phyloP scores from a whole-genome alignment of 768 basidiomycete genomes.

The Mycena indigotica region DNA sequence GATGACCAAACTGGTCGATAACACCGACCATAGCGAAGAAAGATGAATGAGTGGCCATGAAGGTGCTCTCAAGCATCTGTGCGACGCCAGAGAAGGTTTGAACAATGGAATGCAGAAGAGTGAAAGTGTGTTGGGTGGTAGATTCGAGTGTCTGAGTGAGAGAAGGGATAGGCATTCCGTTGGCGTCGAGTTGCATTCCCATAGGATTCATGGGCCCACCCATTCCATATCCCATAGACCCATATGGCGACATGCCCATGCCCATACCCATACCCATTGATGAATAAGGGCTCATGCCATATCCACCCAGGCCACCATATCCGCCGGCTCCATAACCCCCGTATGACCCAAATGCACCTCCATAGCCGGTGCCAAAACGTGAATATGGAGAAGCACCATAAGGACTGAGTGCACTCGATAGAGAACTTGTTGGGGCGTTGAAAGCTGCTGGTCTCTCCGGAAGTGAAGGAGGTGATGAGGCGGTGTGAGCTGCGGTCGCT shows the following conservation, averaged over 20 bases:
- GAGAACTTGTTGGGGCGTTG: neutral
- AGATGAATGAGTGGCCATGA: conserved; percentile 94
- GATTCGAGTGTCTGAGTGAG: conserved; percentile 87
- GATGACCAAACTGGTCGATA: conserved; percentile 89
- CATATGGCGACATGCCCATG: conserved; percentile 30
- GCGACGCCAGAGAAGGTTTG: conserved; percentile 93
- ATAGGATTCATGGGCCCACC: conserved; percentile 47
- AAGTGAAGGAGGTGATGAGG: neutral
- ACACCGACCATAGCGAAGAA: conserved; percentile 98
- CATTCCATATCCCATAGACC: conserved; percentile 36
- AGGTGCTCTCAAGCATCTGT: conserved; percentile 96
- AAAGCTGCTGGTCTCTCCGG: neutral
- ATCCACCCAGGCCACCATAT: conserved; percentile 37
- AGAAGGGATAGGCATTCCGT: conserved; percentile 59
- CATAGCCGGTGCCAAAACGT: conserved; percentile 41
- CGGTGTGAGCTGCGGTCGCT: neutral
- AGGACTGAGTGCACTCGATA: conserved; percentile 2
- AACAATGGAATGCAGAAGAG: conserved; percentile 91
- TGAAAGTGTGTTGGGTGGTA: conserved; percentile 90
- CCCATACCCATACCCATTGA: conserved; percentile 34
- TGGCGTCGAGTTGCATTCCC: conserved; percentile 50
- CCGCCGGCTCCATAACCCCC: conserved; percentile 39
- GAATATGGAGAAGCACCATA: conserved; percentile 48
- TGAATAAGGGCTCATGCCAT: conserved; percentile 25
- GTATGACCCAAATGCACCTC: conserved; percentile 43